Evolutionary conservation across 768 basidiomycete genomes (phyloP).

Genomic region (Tephrocybe sp.): DNA sequence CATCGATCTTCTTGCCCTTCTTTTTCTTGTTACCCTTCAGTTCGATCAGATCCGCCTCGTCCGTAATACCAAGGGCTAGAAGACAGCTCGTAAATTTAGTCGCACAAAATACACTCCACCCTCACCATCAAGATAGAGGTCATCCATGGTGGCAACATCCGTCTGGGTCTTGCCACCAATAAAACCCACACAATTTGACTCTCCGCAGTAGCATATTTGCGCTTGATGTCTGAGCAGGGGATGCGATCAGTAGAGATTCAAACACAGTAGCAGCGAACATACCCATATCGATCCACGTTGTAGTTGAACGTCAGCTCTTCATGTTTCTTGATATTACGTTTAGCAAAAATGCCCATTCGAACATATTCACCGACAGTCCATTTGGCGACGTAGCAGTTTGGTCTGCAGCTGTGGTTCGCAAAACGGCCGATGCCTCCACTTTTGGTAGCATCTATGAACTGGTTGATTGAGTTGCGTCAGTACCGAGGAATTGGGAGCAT

Average conservation of each 20-base stretch:
- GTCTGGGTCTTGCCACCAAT: constrained; percentile 99
- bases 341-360: constrained; percentile 99
- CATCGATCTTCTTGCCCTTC: constrained; percentile 90
- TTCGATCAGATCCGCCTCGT: constrained; percentile 80
- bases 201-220: constrained; percentile 93
- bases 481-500: background rate
- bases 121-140: constrained; percentile 89
- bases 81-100: background rate
- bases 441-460: constrained; percentile 99
- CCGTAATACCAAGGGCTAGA: constrained; percentile 88
- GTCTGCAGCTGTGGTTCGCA: constrained; percentile 96
- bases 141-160: constrained; percentile 92
- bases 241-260: background rate
- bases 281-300: constrained; percentile 99
- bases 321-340: constrained; percentile 66
- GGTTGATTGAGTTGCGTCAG: background rate
- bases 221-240: constrained; percentile 73
- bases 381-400: constrained; percentile 97
- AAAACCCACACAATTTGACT: constrained; percentile 91
- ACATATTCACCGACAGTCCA: constrained; percentile 91
- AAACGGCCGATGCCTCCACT: constrained; percentile 96
- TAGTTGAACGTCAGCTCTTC: constrained; percentile 99
- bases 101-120: background rate
- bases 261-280: constrained; percentile 25
- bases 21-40: constrained; percentile 94